Conservation (phyloP, 305 asterid genomes). For the Rubia balearica region DNA sequence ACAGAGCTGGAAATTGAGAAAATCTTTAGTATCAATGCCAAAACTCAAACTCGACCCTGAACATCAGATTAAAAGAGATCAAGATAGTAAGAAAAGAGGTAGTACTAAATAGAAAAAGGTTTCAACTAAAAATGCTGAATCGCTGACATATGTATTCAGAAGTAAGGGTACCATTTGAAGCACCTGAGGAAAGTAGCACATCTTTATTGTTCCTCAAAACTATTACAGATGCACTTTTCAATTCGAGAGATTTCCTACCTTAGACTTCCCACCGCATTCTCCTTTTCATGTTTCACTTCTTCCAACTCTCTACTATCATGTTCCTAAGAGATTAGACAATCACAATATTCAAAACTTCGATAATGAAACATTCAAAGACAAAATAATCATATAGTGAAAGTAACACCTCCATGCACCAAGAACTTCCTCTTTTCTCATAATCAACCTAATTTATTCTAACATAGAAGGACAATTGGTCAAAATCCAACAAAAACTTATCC, state of each 20-base stretch:
- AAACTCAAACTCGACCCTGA: conserved; percentile 79
- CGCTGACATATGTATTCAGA: neutral
- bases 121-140: neutral
- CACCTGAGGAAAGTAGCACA: conserved; percentile 32
- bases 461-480: no score
- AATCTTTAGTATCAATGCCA: conserved; percentile 82
- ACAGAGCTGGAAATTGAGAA: conserved; percentile 72
- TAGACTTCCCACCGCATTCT: no score
- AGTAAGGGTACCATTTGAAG: conserved; percentile 44
- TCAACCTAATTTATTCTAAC: no score
- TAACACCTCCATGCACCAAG: conserved; percentile 8
- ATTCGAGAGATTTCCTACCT: no score
- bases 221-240: no score
- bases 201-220: conserved; percentile 38
- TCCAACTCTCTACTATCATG: conserved; percentile 26
- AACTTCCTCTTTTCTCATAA: no score
- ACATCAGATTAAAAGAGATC: conserved; percentile 4
- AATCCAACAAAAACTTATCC: no score
- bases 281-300: conserved; percentile 32
- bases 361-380: neutral
- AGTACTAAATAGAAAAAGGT: neutral
- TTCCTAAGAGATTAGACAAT: conserved; percentile 33
- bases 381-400: neutral
- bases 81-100: neutral
- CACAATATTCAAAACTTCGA: neutral